Percentiles rank a stretch among this genome's conserved stretches.
Conservation (phyloP, 2,329 filamentous ascomycete genomes). For the Pyricularia grisea region DNA sequence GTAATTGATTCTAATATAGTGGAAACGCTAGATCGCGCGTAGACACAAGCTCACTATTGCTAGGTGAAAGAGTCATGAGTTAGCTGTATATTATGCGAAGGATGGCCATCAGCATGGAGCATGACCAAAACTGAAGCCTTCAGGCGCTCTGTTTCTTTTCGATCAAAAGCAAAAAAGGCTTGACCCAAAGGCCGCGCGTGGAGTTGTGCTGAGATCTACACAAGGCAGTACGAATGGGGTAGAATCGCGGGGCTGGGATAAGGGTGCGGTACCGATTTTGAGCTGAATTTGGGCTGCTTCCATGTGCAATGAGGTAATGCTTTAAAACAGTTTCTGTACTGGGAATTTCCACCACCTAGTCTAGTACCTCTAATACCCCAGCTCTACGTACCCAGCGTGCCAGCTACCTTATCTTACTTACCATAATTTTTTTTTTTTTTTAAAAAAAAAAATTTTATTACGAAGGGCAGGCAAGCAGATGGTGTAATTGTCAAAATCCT, state of each 20-base stretch:
- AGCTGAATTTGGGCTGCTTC: not conserved
- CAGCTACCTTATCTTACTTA: not conserved
- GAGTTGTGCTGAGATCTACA: not conserved
- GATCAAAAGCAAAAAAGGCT: not conserved
- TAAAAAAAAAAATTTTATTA: no score
- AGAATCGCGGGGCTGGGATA: conserved; percentile 1
- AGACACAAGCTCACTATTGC: not conserved
- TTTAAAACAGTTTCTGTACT: not conserved
- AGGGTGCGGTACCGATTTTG: not conserved
- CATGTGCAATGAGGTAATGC: not conserved
- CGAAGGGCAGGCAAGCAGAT: not conserved
- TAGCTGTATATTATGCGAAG: not conserved
- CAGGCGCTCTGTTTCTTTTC: not conserved
- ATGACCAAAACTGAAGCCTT: not conserved
- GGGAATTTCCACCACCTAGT: not conserved
- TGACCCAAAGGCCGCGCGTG: not conserved
- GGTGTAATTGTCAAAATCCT: not conserved
- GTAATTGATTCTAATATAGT: not conserved
- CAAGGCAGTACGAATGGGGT: not conserved
- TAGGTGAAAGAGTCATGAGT: not conserved
- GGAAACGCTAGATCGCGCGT: not conserved
- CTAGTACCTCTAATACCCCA: not conserved
- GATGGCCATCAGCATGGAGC: not conserved
- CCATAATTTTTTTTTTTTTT: no score
- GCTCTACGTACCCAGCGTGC: not conserved